Base-by-base conservation (phyloP, 257 asterid genomes). In the Ballota nigra region DNA sequence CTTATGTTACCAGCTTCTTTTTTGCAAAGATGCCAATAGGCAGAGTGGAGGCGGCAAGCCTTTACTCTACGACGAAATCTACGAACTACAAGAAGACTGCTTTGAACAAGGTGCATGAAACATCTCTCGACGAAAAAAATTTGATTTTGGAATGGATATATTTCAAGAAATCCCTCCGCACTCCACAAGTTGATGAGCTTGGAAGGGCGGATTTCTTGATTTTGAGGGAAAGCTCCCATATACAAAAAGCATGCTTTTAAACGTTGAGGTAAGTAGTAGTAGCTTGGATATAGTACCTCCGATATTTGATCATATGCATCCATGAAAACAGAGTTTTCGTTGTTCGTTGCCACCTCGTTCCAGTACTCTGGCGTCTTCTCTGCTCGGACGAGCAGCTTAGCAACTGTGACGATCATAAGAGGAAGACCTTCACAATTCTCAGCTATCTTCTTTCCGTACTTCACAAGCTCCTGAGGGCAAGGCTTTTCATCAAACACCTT, bases 381-480 rank as follows among this genome's bases (percentile, higher is more conserved):
- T 5, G 5, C 11, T 58, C 15, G 10, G 3, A 11, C 22, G 10
- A 61, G 66, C 26, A 61, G n/a, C 0, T 8, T 16, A 0, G 66
- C 66, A 7, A 61, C 28, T 4, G 49, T 61, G 28, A 61, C 4
- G 15, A 61, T 61, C 41, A 33, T 33, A 0, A 61, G 66, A 61
- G 66, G 66, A 31, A 61, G 66, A 33, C 66, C 66, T 16, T 61
- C 66, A 31, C 66, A 61, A 6, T 61, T 61, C 28, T n/a, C 66
- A 3, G 49, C 66, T 31, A 61, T 61, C 66, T 3, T 61, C 66
- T 18, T 61, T 18, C 66, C 66, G 4, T 2, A 4, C 16, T 61
- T 61, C 66, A 6, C 47, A 33, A 61, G 47, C 15, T 31, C n/a
- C 8, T 2, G 15, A n/a, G 45, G 12, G n/a, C 47, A 61, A 16